These are phyloP conservation scores for Boletus subparvulus DNA, from an alignment of 768 basidiomycete genomes.

Conservation along the genomic window DNA sequence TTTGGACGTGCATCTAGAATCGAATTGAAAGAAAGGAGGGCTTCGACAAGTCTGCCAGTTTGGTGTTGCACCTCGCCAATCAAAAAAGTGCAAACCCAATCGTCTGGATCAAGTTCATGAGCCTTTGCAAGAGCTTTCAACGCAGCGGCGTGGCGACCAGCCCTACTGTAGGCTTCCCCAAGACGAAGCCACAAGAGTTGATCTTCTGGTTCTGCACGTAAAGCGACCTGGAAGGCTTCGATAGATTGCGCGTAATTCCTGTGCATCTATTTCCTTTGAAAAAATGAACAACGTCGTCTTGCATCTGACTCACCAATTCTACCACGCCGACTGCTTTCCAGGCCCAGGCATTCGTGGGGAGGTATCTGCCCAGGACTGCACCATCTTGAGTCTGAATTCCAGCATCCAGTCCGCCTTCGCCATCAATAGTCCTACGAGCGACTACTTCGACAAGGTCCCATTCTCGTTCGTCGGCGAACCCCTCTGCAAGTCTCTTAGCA, in stretches of 20 bases:
- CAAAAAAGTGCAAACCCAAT: slow-evolving; percentile 84
- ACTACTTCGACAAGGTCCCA: slow-evolving; percentile 96
- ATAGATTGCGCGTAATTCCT: slow-evolving; percentile 73
- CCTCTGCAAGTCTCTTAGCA: slow-evolving; percentile 78
- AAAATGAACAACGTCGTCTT: slow-evolving; percentile 1
- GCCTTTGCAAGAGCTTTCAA: slow-evolving; percentile 83
- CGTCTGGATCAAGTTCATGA: slow-evolving; percentile 64
- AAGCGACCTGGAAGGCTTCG: slow-evolving; percentile 80
- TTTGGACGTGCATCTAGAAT: slow-evolving; percentile 56
- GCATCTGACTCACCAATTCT: slow-evolving; percentile 64
- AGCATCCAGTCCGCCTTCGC: slow-evolving; percentile 78
- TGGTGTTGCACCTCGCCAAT: slow-evolving; percentile 83
- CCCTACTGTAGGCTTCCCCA: slow-evolving; percentile 87
- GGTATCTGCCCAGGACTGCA: slow-evolving; percentile 46
- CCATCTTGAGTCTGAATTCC: slow-evolving; percentile 47
- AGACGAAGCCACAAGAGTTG: slow-evolving; percentile 84
- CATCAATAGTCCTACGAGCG: slow-evolving; percentile 89
- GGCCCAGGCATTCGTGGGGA: slow-evolving; percentile 89
- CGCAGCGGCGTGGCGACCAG: slow-evolving; percentile 86
- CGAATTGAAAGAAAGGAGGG: slow-evolving; percentile 61
- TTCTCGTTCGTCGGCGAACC: slow-evolving; percentile 89
- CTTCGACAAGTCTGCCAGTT: slow-evolving; percentile 71
- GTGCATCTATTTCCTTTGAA: slow-evolving; percentile 47
- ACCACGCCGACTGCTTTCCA: slow-evolving; percentile 96
- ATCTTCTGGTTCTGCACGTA: slow-evolving; percentile 77